Evolutionary conservation across 306 rosid species (phyloP).

Genomic region (Ochetophila trinervis): DNA sequence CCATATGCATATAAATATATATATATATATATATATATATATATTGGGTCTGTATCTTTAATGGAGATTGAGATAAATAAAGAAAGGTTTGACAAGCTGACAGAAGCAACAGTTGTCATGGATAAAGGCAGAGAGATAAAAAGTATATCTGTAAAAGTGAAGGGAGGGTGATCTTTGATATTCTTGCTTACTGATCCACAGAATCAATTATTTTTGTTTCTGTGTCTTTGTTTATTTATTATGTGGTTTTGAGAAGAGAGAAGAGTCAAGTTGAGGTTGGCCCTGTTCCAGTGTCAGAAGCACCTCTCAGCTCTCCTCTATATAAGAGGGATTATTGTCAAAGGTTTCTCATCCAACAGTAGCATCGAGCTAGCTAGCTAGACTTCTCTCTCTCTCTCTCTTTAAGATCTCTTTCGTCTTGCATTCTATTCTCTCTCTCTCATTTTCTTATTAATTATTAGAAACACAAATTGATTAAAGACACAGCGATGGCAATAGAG

Average conservation of each 20-base stretch:
- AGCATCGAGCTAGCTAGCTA: too few relatives aligned
- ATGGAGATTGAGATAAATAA: conserved; percentile 17
- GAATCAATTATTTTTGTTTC: conserved; percentile 43
- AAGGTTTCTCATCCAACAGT: conserved; percentile 45
- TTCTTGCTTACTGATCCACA: conserved; percentile 29
- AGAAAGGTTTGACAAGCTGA: conserved; percentile 27
- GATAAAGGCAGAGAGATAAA: conserved; percentile 15
- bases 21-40: background rate
- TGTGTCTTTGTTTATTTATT: background rate
- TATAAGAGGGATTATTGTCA: conserved; percentile 28
- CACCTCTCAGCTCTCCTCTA: conserved; percentile 27
- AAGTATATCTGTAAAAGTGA: conserved; percentile 11
- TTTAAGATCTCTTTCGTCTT: background rate
- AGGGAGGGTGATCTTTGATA: conserved; percentile 36
- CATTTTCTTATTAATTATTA: background rate
- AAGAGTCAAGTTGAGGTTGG: conserved; percentile 25
- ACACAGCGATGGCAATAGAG: conserved; percentile 52
- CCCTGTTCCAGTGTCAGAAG: conserved; percentile 15
- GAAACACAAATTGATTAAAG: conserved; percentile 24
- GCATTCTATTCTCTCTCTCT: conserved; percentile 12
- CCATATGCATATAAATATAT: conserved; percentile 27
- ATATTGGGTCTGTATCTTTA: conserved; percentile 23
- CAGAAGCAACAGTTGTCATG: conserved; percentile 55
- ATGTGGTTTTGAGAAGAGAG: conserved; percentile 1
- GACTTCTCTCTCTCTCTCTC: conserved; percentile 5